Conservation (phyloP, 306 rosid species). For the Albizia julibrissin region DNA sequence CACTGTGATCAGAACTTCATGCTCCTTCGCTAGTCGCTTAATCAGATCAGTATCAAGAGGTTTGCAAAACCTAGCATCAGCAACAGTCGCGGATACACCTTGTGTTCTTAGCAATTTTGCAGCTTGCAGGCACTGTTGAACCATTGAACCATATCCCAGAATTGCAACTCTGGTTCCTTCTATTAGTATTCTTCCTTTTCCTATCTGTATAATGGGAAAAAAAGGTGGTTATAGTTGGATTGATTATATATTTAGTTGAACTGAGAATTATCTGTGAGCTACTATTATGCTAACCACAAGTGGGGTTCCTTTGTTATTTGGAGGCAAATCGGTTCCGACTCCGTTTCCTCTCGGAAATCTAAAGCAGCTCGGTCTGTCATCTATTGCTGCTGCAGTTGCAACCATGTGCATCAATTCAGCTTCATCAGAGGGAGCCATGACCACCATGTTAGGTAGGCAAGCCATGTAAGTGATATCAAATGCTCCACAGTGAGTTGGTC, state of each 20-base stretch:
- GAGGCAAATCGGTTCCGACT: slow-evolving; percentile 36
- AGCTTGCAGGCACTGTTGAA: slow-evolving; percentile 73
- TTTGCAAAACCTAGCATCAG: not conserved
- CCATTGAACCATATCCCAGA: slow-evolving; percentile 67
- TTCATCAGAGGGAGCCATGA: slow-evolving; percentile 52
- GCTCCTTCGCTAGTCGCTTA: not conserved
- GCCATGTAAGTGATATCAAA: not conserved
- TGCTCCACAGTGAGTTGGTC: slow-evolving; percentile 43
- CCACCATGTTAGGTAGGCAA: slow-evolving; percentile 53
- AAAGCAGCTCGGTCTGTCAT: slow-evolving; percentile 52
- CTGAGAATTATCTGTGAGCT: not conserved
- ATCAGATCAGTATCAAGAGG: not conserved
- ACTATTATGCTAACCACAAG: slow-evolving; percentile 57
- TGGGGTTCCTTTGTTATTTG: slow-evolving; percentile 39
- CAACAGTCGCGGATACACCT: slow-evolving; percentile 53
- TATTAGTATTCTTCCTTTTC: slow-evolving; percentile 63
- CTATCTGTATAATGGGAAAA: slow-evolving; percentile 46
- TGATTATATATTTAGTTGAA: not conserved
- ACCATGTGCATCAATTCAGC: slow-evolving; percentile 51
- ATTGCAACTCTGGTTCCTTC: slow-evolving; percentile 76
- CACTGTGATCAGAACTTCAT: not conserved
- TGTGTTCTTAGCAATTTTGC: slow-evolving; percentile 49
- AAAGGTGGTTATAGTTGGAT: not conserved
- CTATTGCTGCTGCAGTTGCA: slow-evolving; percentile 53
- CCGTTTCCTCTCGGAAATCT: slow-evolving; percentile 53